Evolutionary conservation across 148 eudicot species (phyloP).

Genomic region (Heliosperma pusillum): DNA sequence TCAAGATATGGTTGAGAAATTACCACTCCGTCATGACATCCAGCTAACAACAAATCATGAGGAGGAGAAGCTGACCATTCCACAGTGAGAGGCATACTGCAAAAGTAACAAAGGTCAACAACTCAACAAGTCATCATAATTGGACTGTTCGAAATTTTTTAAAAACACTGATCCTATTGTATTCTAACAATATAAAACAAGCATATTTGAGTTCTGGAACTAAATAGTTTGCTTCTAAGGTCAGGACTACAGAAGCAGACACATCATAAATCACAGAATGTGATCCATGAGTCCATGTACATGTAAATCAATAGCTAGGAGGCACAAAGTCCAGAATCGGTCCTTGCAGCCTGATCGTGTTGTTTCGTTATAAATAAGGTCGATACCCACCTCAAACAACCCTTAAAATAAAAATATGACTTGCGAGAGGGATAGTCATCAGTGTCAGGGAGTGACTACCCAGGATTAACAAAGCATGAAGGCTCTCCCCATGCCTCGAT

Average conservation of each 20-base stretch:
- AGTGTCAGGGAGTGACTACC: no score
- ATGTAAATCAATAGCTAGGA: not conserved
- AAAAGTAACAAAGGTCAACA: conserved; percentile 11
- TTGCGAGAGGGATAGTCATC: no score
- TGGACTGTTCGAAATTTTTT: not conserved
- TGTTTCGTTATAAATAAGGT: no score
- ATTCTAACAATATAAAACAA: not conserved
- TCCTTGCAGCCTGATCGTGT: no score
- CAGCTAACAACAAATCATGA: conserved; percentile 78
- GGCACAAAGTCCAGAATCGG: not conserved
- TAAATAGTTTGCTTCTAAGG: not conserved
- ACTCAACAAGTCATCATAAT: not conserved
- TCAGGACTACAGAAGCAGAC: not conserved
- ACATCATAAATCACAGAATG: not conserved
- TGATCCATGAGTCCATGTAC: not conserved
- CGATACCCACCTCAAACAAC: no score
- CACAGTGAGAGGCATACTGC: conserved; percentile 83
- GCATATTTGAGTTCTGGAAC: not conserved
- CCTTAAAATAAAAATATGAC: no score
- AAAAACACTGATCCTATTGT: not conserved
- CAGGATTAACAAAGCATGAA: no score
- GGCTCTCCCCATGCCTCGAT: no score
- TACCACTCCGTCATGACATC: conserved; percentile 99
- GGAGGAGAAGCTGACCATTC: conserved; percentile 90
- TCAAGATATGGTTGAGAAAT: conserved; percentile 12